Evolutionary conservation across 495 filamentous ascomycete genomes (phyloP).

Genomic region (Aspergillus indologenus): DNA sequence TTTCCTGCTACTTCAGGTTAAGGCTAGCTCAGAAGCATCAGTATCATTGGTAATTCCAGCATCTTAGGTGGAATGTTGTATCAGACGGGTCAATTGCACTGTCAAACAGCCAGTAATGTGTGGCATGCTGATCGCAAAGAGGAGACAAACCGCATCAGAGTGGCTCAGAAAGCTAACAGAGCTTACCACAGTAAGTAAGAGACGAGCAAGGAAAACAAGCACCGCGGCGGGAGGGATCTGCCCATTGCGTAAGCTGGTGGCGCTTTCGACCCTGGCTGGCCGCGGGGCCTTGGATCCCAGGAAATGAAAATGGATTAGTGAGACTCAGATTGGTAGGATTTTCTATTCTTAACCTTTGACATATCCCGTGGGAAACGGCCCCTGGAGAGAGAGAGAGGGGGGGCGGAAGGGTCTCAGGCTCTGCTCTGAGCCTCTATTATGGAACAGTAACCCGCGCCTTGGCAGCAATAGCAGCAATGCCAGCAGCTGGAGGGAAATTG

Average conservation of each 20-base stretch:
- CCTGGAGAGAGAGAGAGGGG: not conserved
- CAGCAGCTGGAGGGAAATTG: no score
- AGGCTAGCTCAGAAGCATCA: not conserved
- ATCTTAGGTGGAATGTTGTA: constrained; percentile 2
- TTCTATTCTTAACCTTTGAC: constrained; percentile 24
- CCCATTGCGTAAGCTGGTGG: constrained; percentile 25
- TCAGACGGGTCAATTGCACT: constrained; percentile 3
- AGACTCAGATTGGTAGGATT: constrained; percentile 8
- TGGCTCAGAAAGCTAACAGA: constrained; percentile 1
- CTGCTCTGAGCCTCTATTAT: constrained; percentile 10
- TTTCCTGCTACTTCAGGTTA: not conserved
- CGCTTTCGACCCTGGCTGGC: constrained; percentile 12
- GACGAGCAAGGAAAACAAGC: constrained; percentile 7
- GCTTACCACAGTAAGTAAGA: constrained; percentile 5
- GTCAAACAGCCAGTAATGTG: not conserved
- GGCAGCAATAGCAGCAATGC: not conserved
- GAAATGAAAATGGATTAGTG: constrained; percentile 7
- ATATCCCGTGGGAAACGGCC: not conserved
- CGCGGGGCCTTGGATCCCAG: constrained; percentile 6
- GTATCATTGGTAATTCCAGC: no score
- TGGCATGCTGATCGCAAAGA: constrained; percentile 6
- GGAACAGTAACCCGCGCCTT: constrained; percentile 14
- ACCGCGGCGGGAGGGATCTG: constrained; percentile 19
- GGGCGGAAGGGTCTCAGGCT: constrained; percentile 2
- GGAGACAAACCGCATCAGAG: not conserved